Base-by-base conservation (phyloP, 1,284 basidiomycete genomes). In the Singerocomus rubriflavus region DNA sequence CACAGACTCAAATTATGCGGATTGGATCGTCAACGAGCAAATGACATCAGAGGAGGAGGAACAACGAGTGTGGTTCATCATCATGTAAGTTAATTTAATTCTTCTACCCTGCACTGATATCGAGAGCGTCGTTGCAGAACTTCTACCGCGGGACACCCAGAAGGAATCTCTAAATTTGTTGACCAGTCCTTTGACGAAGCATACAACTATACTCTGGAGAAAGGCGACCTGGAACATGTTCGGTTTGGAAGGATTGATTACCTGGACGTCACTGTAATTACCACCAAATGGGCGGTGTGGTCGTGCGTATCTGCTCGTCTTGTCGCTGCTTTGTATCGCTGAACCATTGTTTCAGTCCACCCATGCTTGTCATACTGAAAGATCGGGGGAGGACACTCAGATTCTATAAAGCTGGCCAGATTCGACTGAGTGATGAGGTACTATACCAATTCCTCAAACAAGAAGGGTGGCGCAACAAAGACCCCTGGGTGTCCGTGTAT, bases 231-330 rank as follows among this genome's bases (percentile, higher is more conserved):
- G 26, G 80, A 80, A 1, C 65, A 88, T 62, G 79, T 91, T 44
- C 80, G 79, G 47, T 91, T 85, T 78, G 88, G 80, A 44, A 81
- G 89, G 51, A 82, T 91, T 51, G 87, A 91, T 71, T 91, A 91
- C 65, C 70, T 90, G 56, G 83, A 86, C 54, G 89, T 91, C 54
- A 91, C 89, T 3, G 70, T 74, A 47, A 66, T 91, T 56, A 91
- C 88, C 38, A 90, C 88, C 5, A 88, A 86, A 62, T 91, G 88
- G 88, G 74, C 63, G 36, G 68, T 91, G 45, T 91, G 89, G 89
- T 78, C 80, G 89, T 90, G 63, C 55, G 84, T 70, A 31, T 56
- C 47, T 14, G 13, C 58, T 17, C 31, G 16, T 48, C 25, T 52
- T 30, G 31, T 35, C 49, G 8, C 11, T 42, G 39, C 36, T 36